Conservation (phyloP, 192 early-diverging fungal species). For the Phlyctochytrium arcticum region DNA sequence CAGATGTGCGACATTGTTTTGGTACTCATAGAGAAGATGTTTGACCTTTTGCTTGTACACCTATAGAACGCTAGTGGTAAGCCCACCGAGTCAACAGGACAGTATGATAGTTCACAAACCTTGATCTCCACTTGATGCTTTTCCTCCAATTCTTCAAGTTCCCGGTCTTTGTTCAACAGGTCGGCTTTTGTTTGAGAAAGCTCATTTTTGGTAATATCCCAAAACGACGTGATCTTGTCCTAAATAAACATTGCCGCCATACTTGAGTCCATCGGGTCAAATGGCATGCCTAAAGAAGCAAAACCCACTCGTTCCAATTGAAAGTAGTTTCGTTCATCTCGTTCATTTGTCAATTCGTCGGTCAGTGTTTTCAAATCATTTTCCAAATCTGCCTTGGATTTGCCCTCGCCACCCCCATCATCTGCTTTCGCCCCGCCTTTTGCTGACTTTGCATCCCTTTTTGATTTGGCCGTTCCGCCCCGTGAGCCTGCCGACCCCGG, state of each 20-base stretch:
- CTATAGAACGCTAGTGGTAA: constrained; percentile 15
- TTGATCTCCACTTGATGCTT: constrained; percentile 68
- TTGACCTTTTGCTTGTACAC: constrained; percentile 71
- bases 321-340: constrained; percentile 60
- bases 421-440: constrained; percentile 14
- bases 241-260: constrained; percentile 9
- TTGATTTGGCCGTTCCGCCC: constrained; percentile 19
- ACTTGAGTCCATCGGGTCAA: background rate
- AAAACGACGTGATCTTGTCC: constrained; percentile 58
- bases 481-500: constrained; percentile 5
- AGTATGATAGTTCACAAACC: constrained; percentile 19
- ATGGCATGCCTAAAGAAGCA: background rate
- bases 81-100: background rate
- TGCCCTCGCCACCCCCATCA: constrained; percentile 21
- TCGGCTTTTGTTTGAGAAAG: constrained; percentile 44
- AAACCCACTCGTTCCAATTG: constrained; percentile 52
- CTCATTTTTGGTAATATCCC: constrained; percentile 60
- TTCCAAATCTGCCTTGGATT: constrained; percentile 39
- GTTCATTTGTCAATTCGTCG: constrained; percentile 47
- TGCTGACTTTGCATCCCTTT: constrained; percentile 12
- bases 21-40: constrained; percentile 66
- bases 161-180: constrained; percentile 57
- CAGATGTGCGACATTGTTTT: constrained; percentile 63
- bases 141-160: constrained; percentile 60
- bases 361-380: constrained; percentile 47